Percentiles rank a stretch among this genome's conserved stretches.
phyloP scores from a whole-genome alignment of 257 asterid species.

The Scutellaria barbata region DNA sequence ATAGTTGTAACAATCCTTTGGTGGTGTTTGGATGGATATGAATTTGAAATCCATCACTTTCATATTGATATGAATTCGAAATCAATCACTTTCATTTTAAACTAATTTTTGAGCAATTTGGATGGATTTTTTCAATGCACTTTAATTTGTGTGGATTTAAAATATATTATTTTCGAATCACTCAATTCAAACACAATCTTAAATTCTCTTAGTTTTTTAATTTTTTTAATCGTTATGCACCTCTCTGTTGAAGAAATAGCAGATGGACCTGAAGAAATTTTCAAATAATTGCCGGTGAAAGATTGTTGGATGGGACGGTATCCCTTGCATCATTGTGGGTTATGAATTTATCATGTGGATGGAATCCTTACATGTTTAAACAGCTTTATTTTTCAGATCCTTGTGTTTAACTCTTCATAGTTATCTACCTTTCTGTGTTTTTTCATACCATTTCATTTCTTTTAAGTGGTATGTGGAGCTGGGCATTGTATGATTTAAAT shows the following conservation, averaged over 20 bases:
- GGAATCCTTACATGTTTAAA: constrained; percentile 17
- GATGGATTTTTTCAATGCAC: no score
- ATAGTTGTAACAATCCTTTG: no score
- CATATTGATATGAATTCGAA: no score
- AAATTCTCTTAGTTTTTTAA: background rate
- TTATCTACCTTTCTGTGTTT: constrained; percentile 9
- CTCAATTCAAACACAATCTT: no score
- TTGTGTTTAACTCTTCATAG: background rate
- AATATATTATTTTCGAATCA: no score
- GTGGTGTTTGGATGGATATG: no score
- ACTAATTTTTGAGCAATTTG: no score
- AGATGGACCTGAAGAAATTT: background rate
- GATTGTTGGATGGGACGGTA: constrained; percentile 13
- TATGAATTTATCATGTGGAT: constrained; percentile 6
- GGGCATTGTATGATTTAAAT: constrained; percentile 29
- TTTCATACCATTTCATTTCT: constrained; percentile 21
- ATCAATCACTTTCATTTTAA: no score
- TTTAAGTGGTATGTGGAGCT: constrained; percentile 2
- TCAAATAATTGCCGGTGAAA: constrained; percentile 9
- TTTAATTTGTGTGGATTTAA: no score
- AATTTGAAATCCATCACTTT: no score
- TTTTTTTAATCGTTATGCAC: background rate
- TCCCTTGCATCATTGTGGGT: constrained; percentile 6
- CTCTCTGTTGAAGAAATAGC: background rate
- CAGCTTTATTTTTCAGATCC: constrained; percentile 25